A percentile compares a stretch with the other conserved stretches of the same genome.
Evolutionary conservation across 768 basidiomycete genomes (phyloP).

Genomic region (Harrya chromipes): DNA sequence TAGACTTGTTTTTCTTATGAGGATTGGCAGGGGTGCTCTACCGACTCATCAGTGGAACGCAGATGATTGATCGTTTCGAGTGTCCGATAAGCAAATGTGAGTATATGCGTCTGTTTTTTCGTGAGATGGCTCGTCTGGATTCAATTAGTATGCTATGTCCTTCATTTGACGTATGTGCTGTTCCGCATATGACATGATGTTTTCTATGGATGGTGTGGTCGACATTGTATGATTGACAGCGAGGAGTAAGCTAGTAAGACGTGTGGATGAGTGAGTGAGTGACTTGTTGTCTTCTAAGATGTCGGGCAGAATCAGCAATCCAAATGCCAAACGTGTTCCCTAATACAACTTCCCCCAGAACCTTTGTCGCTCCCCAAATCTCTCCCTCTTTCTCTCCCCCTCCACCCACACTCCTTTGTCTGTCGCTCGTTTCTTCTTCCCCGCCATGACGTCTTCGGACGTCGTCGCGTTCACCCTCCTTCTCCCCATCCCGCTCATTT

Average conservation of each 20-base stretch:
- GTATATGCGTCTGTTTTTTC: too few relatives aligned
- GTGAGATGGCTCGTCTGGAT: too few relatives aligned
- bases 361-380: background rate
- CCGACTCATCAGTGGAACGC: too few relatives aligned
- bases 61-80: too few relatives aligned
- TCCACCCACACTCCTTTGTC: slow-evolving; percentile 15
- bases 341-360: background rate
- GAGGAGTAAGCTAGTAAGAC: too few relatives aligned
- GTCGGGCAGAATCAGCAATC: slow-evolving; percentile 15
- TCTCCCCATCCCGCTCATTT: slow-evolving; percentile 22
- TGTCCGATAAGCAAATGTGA: too few relatives aligned
- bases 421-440: slow-evolving; percentile 14
- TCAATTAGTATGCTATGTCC: too few relatives aligned
- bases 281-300: slow-evolving; percentile 12
- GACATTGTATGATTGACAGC: background rate
- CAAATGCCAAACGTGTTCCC: slow-evolving; percentile 15
- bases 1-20: too few relatives aligned
- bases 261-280: slow-evolving; percentile 2
- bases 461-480: slow-evolving; percentile 27
- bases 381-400: slow-evolving; percentile 3
- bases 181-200: too few relatives aligned
- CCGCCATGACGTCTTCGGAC: slow-evolving; percentile 23
- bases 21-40: too few relatives aligned
- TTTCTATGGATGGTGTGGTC: background rate
- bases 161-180: too few relatives aligned